Base-by-base conservation (phyloP, 2,329 filamentous ascomycete species). In the Diaporthe vaccinii region DNA sequence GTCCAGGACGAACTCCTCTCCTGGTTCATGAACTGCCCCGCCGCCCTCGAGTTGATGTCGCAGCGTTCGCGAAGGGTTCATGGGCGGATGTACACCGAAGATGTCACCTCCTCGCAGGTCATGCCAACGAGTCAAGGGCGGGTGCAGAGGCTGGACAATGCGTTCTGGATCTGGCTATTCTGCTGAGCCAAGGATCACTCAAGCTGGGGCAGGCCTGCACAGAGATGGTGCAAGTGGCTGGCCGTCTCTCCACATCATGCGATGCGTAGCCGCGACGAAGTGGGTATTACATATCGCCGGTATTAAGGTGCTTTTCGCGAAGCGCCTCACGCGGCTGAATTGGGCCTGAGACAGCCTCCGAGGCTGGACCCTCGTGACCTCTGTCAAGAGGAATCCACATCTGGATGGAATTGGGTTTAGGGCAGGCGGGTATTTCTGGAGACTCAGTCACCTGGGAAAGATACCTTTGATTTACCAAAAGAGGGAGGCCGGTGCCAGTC, bases 131-230 rank as follows among this genome's bases (percentile, higher is more conserved):
- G 65, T 69, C 65, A 69, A 69, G 65, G 65, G 34, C 65, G 65
- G 65, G 46, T 69, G 65, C 65, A 69, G 65, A 69, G 65, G 65
- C 65, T 69, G 65, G 65, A 69, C 65, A 41, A 14, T 69, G 65
- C 62, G 65, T 55, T 69, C 65, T 55, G 65, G 65, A 41, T 69
- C 49, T 55, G 65, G 65, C 65, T 5, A 41, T 41, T 69, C 49
- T 25, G 46, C 46, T 69, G 46, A 41, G 65, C 49, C 65, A 69
- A 69, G 65, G 15, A 25, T 55, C 31, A 9, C n/a, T 39, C 12
- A 55, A 28, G 44, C 65, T 55, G 65, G 65, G 65, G 34, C 20
- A 28, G 14, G 65, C 65, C 49, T 69, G 65, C 34, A 34, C 55
- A 22, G 34, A 55, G 46, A 53, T 34, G 44, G 62, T 68, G 62